Evolutionary conservation across 23 red algal genomes (phyloP), one percentile per base, ranked within the genome.

Genomic region (Cyanidium caldarium): DNA sequence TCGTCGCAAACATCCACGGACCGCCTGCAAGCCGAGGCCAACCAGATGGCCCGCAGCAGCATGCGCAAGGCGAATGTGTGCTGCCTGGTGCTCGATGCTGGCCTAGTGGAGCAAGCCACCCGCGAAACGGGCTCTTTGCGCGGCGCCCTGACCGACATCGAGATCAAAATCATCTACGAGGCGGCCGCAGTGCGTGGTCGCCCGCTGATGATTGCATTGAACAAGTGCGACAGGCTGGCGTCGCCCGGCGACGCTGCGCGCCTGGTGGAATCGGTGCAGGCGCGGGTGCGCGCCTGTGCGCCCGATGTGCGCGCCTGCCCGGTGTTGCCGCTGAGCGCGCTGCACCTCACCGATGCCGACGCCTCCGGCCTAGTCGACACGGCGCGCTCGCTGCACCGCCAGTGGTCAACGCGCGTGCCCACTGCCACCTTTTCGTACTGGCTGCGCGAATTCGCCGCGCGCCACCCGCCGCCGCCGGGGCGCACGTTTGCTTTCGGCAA

Each of bases 21-120:
- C 23, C 23, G n/a, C n/a, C 51, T 61, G 10, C n/a, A 61, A 28
- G 31, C 10, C n/a, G 51, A 28, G 7, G 23, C 51, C 51, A 28
- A 61, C 21, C 10, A 7, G 51, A 7, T 28, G 23, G 31, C 31
- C n/a, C 51, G 19, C 21, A 28, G 3, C 7, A 28, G 51, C 21
- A 61, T 61, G n/a, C n/a, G n/a, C 10, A 61, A 7, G 51, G 51
- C 51, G 3, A 61, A 7, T 61, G 51, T 25, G 7, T 61, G 51
- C 31, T 7, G 51, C 51, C 51, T 61, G 31, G 51, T 61, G 31
- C 51, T 61, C 13, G 51, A 61, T 61, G 51, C 51, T 28, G 51
- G n/a, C n/a, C n/a, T 28, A 28, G 31, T 61, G 7, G 51, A 16
- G 5, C 51, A 5, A 61, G 51, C 51, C 13, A 10, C 31, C n/a